These are phyloP conservation scores for Coelastrella sp. DNA, from an alignment of 139 green algal species.

Conservation along the genomic window DNA sequence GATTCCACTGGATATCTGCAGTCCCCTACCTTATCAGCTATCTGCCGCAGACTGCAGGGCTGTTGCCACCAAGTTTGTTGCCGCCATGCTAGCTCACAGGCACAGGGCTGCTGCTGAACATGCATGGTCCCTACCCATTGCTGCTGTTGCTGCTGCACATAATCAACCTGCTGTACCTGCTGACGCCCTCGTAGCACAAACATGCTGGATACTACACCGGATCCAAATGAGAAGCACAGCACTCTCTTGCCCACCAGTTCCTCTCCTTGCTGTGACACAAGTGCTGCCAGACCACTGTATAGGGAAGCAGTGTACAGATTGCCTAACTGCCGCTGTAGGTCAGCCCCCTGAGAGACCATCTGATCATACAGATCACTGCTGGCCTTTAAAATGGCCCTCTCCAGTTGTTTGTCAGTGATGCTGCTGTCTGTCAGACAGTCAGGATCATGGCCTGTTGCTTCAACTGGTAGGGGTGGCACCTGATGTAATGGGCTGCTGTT, in stretches of 20 bases:
- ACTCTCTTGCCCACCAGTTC: conserved; percentile 60
- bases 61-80: conserved; percentile 24
- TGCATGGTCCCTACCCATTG: background rate
- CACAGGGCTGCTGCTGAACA: background rate
- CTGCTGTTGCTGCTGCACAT: conserved; percentile 34
- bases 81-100: conserved; percentile 28
- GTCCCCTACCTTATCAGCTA: background rate
- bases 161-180: conserved; percentile 29
- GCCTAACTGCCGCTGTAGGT: conserved; percentile 71
- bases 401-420: conserved; percentile 51
- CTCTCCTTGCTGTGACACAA: conserved; percentile 64
- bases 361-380: conserved; percentile 44
- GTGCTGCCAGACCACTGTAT: conserved; percentile 66
- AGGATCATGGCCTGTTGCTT: conserved; percentile 17
- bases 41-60: conserved; percentile 19
- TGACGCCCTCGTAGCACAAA: conserved; percentile 61
- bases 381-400: conserved; percentile 42
- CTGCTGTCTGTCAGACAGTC: background rate
- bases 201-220: conserved; percentile 69
- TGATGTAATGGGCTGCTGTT: conserved; percentile 22
- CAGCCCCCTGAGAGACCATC: conserved; percentile 33
- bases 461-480: background rate
- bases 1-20: background rate
- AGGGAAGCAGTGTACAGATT: conserved; percentile 88
- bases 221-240: conserved; percentile 87